Evolutionary conservation across 2,329 filamentous ascomycete species (phyloP).

Genomic region (Teratosphaeria nubilosa): DNA sequence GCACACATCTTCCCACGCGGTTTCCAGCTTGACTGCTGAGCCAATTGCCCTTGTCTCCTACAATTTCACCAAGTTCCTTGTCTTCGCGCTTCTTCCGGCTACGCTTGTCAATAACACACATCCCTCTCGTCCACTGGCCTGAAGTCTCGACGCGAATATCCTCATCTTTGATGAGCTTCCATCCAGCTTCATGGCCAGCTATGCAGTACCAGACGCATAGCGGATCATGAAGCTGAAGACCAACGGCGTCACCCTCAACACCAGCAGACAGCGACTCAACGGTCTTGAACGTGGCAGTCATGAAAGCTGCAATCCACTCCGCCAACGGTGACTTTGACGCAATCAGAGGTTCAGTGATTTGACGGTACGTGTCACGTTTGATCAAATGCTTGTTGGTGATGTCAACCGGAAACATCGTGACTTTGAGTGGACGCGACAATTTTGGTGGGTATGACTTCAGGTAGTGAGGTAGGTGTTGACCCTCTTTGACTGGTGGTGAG

Average conservation of each 20-base stretch:
- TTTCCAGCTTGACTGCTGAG: constrained; percentile 65
- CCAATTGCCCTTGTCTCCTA: constrained; percentile 69
- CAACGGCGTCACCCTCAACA: constrained; percentile 27
- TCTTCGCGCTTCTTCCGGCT: constrained; percentile 42
- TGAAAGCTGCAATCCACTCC: constrained; percentile 36
- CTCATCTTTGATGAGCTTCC: constrained; percentile 41
- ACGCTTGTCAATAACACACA: constrained; percentile 75
- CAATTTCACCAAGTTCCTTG: constrained; percentile 43
- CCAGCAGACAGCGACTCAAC: constrained; percentile 31
- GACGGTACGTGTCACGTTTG: constrained; percentile 29
- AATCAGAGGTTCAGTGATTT: constrained; percentile 20
- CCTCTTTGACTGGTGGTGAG: constrained; percentile 19
- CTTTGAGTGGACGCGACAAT: constrained; percentile 31
- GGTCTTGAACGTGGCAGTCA: constrained; percentile 37
- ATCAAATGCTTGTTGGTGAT: constrained; percentile 37
- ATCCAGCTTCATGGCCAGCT: constrained; percentile 12
- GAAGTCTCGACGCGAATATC: constrained; percentile 83
- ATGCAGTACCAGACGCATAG: constrained; percentile 29
- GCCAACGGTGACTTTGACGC: constrained; percentile 32
- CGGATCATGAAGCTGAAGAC: constrained; percentile 39
- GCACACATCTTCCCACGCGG: constrained; percentile 62
- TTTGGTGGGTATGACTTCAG: constrained; percentile 31
- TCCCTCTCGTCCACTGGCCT: constrained; percentile 86
- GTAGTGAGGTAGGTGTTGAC: constrained; percentile 21
- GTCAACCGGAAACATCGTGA: constrained; percentile 41